These are phyloP conservation scores for Xylariaceae sp. DNA, from an alignment of 2,329 filamentous ascomycete species.

Conservation along the genomic window DNA sequence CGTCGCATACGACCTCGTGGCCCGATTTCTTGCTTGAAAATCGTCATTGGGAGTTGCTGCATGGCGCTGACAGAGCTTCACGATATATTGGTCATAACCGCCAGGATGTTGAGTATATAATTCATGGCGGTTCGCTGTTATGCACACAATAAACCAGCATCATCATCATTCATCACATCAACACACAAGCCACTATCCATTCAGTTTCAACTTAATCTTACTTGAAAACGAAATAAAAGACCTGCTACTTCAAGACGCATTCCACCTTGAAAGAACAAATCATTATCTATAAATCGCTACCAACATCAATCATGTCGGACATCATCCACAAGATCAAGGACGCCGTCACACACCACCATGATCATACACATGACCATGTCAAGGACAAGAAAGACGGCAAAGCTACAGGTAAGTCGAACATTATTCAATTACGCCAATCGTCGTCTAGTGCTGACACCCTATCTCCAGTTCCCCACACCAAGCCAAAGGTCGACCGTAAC, in stretches of 20 bases:
- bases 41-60: too few relatives aligned
- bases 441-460: too few relatives aligned
- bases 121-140: slow-evolving; percentile 4
- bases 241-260: too few relatives aligned
- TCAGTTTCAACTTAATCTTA: not conserved
- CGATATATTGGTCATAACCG: not conserved
- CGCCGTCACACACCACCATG: slow-evolving; percentile 23
- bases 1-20: not conserved
- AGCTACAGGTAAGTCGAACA: not conserved
- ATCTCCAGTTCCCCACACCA: too few relatives aligned
- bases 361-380: slow-evolving; percentile 14
- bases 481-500: too few relatives aligned
- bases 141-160: not conserved
- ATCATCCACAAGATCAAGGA: slow-evolving; percentile 30
- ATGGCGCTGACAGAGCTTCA: slow-evolving; percentile 22
- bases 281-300: not conserved
- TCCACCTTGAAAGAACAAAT: too few relatives aligned
- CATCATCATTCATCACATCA: slow-evolving; percentile 3
- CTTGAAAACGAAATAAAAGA: too few relatives aligned
- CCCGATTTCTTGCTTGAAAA: slow-evolving; percentile 19
- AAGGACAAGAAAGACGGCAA: slow-evolving; percentile 20
- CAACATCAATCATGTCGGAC: slow-evolving; percentile 19
- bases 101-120: slow-evolving; percentile 8
- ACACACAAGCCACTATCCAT: not conserved
- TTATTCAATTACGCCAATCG: too few relatives aligned